Conservation (phyloP, 108 stramenopile genomes). For the Nitzschia inconspicua region DNA sequence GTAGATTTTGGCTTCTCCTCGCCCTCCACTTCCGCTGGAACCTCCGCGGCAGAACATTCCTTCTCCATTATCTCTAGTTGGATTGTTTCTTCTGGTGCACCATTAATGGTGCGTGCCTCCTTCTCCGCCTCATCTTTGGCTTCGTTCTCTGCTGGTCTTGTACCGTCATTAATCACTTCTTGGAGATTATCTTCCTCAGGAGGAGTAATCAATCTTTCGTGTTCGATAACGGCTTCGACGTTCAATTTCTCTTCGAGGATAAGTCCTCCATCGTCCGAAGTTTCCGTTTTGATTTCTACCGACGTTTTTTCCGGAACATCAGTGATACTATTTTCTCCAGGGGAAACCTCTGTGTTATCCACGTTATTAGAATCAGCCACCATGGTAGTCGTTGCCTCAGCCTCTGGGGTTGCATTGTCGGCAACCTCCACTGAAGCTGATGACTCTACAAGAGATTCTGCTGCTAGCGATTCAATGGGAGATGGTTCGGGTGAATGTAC, state of each 20-base stretch:
- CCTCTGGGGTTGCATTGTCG: neutral
- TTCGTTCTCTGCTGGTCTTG: neutral
- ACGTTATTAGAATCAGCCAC: neutral
- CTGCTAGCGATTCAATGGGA: no score
- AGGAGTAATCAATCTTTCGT: no score
- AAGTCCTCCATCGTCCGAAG: neutral
- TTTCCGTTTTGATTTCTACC: neutral
- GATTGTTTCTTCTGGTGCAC: neutral
- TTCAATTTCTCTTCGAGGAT: neutral
- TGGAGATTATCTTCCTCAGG: neutral
- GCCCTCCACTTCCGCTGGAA: neutral
- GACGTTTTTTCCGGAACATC: neutral
- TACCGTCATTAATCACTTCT: neutral
- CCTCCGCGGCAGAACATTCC: neutral
- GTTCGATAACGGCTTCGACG: neutral
- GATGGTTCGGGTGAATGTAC: no score
- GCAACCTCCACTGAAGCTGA: no score
- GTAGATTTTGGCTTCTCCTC: neutral
- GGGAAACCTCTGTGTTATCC: neutral
- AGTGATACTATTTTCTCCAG: neutral
- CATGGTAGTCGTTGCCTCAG: neutral
- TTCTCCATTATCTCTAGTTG: neutral
- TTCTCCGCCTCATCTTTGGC: neutral
- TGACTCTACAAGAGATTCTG: no score
- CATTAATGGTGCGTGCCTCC: neutral